Evolutionary conservation across 2,329 filamentous ascomycete genomes (phyloP).

Genomic region (Xylariaceae sp.): DNA sequence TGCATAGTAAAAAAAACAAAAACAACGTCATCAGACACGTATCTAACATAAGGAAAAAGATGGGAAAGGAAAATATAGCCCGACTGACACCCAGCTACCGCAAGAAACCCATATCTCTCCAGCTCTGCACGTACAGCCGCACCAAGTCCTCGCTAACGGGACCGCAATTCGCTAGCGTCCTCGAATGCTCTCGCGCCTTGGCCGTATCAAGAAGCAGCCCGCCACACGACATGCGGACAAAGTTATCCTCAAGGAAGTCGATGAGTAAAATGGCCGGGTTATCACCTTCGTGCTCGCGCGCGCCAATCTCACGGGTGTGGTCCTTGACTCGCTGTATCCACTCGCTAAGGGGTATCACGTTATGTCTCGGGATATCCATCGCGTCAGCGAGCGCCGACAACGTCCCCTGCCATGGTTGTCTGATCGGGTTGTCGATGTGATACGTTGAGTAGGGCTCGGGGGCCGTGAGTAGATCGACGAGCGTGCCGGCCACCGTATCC

Average conservation of each 20-base stretch:
- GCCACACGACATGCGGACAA: slow-evolving; percentile 25
- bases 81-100: not conserved
- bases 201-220: slow-evolving; percentile 34
- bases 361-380: not conserved
- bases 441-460: not conserved
- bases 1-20: too few species aligned
- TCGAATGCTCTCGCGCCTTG: slow-evolving; percentile 46
- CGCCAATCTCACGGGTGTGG: not conserved
- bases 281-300: slow-evolving; percentile 2
- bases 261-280: slow-evolving; percentile 25
- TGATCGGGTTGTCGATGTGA: slow-evolving; percentile 29
- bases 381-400: slow-evolving; percentile 3
- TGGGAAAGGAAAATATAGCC: too few species aligned
- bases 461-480: slow-evolving; percentile 9
- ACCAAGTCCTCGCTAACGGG: slow-evolving; percentile 44
- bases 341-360: slow-evolving; percentile 33
- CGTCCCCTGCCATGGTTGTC: slow-evolving; percentile 18
- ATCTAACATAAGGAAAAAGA: too few species aligned
- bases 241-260: slow-evolving; percentile 23
- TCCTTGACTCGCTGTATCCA: slow-evolving; percentile 37
- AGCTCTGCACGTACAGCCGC: slow-evolving; percentile 43
- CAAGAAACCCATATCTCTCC: slow-evolving; percentile 32
- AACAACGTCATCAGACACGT: too few species aligned
- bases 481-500: slow-evolving; percentile 6
- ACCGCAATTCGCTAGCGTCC: slow-evolving; percentile 40